These are phyloP conservation scores for Otatea glauca DNA, from an alignment of 176 grass and related monocot species.

Conservation along the genomic window DNA sequence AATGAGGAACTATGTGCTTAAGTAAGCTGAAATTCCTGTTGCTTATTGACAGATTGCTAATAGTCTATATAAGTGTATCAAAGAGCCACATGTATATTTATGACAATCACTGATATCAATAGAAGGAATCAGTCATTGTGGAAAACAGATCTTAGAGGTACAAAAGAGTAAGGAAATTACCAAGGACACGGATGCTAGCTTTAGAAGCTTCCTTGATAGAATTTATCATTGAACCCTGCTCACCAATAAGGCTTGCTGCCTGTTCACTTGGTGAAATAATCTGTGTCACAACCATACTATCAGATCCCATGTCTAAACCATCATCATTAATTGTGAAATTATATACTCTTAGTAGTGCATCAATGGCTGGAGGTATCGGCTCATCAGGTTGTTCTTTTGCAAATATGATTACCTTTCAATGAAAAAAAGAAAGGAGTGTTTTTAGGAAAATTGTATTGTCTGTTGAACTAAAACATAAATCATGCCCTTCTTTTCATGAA, in stretches of 20 bases:
- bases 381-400: constrained; percentile 58
- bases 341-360: constrained; percentile 61
- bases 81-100: background rate
- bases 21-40: constrained; percentile 3
- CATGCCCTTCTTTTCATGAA: background rate
- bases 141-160: constrained; percentile 19
- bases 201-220: constrained; percentile 58
- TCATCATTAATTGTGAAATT: constrained; percentile 27
- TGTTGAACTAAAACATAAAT: no score
- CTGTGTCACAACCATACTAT: constrained; percentile 26
- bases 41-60: constrained; percentile 4
- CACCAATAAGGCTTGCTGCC: constrained; percentile 48
- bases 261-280: constrained; percentile 57
- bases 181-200: constrained; percentile 54
- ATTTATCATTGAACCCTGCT: constrained; percentile 42
- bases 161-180: constrained; percentile 42
- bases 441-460: constrained; percentile 4
- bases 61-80: background rate
- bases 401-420: constrained; percentile 56
- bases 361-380: constrained; percentile 49
- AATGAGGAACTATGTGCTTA: constrained; percentile 15
- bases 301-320: constrained; percentile 41
- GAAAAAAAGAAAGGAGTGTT: constrained; percentile 7
- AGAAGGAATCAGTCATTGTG: constrained; percentile 14
- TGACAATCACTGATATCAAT: background rate